Conservation (phyloP, 2,329 filamentous ascomycete genomes). For the Aspergillus pseudoviridinutans region DNA sequence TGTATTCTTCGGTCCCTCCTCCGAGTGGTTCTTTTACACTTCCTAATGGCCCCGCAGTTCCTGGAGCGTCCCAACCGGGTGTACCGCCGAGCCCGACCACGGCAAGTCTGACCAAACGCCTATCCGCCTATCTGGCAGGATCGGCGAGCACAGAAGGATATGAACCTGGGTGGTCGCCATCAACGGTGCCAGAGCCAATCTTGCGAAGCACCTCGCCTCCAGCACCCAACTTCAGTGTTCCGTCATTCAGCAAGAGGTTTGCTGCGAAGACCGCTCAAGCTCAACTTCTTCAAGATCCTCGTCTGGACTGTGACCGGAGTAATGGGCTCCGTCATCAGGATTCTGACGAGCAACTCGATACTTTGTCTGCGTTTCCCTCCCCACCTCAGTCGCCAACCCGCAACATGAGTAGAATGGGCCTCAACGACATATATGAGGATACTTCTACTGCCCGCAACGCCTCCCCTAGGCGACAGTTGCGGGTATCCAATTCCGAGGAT, state of each 20-base stretch:
- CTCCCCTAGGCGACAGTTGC: constrained; percentile 18
- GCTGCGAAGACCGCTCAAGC: constrained; percentile 16
- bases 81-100: constrained; percentile 17
- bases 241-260: constrained; percentile 39
- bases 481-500: constrained; percentile 28
- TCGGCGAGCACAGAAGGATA: constrained; percentile 15
- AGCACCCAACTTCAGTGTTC: constrained; percentile 41
- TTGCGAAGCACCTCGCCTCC: constrained; percentile 30
- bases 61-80: not conserved
- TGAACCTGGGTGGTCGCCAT: constrained; percentile 16
- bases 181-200: constrained; percentile 22
- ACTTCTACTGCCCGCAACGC: constrained; percentile 9
- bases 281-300: constrained; percentile 12
- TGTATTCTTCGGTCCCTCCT: constrained; percentile 15
- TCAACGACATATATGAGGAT: constrained; percentile 19
- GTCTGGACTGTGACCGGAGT: constrained; percentile 11
- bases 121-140: constrained; percentile 21
- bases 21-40: constrained; percentile 16
- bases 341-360: constrained; percentile 7
- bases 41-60: constrained; percentile 8
- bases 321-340: constrained; percentile 8
- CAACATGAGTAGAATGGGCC: constrained; percentile 20
- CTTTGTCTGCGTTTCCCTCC: constrained; percentile 24
- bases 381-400: constrained; percentile 31
- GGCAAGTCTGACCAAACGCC: constrained; percentile 22